Percentiles rank a stretch among this genome's conserved stretches.
Conservation (phyloP, 2,329 filamentous ascomycete genomes). For the Dissoconium aciculare region DNA sequence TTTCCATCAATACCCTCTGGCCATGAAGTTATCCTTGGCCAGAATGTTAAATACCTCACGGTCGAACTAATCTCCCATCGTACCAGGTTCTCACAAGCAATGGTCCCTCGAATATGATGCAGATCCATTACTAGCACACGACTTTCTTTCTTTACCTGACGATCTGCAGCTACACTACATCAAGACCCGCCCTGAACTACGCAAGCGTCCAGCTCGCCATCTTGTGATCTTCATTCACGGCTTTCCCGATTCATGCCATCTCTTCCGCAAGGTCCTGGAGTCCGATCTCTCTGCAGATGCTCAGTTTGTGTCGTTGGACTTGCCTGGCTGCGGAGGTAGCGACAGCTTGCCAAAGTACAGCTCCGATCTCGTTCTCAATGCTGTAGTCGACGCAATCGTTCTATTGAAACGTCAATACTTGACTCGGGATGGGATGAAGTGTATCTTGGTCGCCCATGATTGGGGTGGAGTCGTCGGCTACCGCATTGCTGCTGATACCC, state of each 20-base stretch:
- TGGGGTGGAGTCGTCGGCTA: slow-evolving; percentile 36
- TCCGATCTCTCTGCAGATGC: slow-evolving; percentile 27
- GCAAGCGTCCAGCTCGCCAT: slow-evolving; percentile 15
- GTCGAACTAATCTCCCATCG: too few relatives aligned
- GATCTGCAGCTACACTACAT: slow-evolving; percentile 43
- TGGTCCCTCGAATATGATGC: slow-evolving; percentile 39
- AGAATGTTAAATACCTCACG: not conserved
- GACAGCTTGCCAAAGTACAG: slow-evolving; percentile 37
- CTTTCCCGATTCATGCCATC: slow-evolving; percentile 43
- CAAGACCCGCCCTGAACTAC: slow-evolving; percentile 1
- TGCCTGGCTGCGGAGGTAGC: slow-evolving; percentile 45
- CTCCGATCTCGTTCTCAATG: slow-evolving; percentile 38
- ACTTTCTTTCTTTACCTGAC: slow-evolving; percentile 35
- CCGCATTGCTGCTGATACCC: slow-evolving; percentile 44
- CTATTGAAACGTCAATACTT: slow-evolving; percentile 34
- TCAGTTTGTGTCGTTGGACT: slow-evolving; percentile 39
- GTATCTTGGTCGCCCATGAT: slow-evolving; percentile 23
- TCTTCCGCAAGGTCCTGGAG: slow-evolving; percentile 38
- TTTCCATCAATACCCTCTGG: slow-evolving; percentile 1
- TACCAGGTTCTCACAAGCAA: slow-evolving; percentile 38
- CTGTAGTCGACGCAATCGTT: slow-evolving; percentile 39
- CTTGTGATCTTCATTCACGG: slow-evolving; percentile 44
- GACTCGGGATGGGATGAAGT: not conserved
- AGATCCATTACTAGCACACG: slow-evolving; percentile 35
- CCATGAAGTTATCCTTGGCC: not conserved